Evolutionary conservation across 345 rosid species (phyloP), one percentile per base, ranked within the genome.

Genomic region (Lenwebbia sp.): DNA sequence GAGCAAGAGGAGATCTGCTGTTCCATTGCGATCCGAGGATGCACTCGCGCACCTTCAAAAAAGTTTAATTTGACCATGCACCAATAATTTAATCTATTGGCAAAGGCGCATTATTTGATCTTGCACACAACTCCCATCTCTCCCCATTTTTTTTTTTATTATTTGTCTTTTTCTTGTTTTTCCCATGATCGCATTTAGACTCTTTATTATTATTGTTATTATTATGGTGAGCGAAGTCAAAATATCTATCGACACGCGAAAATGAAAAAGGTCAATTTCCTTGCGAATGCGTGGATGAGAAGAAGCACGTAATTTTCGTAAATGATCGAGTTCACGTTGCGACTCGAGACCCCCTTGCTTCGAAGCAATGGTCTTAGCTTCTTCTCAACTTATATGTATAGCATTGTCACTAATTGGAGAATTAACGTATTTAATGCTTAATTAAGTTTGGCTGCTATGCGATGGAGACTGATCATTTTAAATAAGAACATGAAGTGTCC

Each of bases 271-370:
- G 40, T 28, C 11, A 62, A 62, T 62, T 14, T 7, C 11, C 22
- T 14, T 15, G 7, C 1, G 75, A 7, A 4, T 7, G 40, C 22
- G 10, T 14, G 75, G 11, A 62, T 14, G 40, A 28, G 0, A 4
- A 4, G 21, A 30, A 65, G 12, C 8, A 2, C 4, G 1, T 30
- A 37, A 3, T 17, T 55, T 65, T 65, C 41, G 19, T 17, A 30
- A 33, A 65, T 4, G 13, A 33, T 65, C 44, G 76, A 33, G 10
- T 9, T 19, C 12, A 8, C 1, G 1, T 7, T 12, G 37, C 6
- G 13, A 33, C 6, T 4, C 0, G 0, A 17, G 37, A 33, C 40
- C 13, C 3, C 30, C 4, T 9, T 17, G 3, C 44, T 65, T 0
- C 10, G 12, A 8, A 30, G 44, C 5, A 15, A 15, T 5, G 1